Evolutionary conservation across 306 rosid species (phyloP), one percentile per base, ranked within the genome.

Genomic region (Malus sylvestris): DNA sequence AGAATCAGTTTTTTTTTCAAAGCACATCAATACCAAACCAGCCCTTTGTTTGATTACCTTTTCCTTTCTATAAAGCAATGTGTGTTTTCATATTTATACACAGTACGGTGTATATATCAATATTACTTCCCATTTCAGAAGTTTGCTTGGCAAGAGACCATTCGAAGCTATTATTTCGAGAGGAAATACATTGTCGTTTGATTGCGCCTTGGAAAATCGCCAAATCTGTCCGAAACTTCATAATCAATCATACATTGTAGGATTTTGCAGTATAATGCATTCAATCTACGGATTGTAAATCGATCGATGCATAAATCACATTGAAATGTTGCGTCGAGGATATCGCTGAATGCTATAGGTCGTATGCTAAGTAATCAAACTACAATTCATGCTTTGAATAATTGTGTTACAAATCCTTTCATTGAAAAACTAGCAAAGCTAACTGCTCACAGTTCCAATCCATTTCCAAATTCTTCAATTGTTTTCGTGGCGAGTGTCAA

Each of bases 401-500:
- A 72, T 61, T 49, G 58, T 18, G 25, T 72, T 44, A 76, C 57
- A 62, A 12, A 40, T 9, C 74, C 2, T n/a, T 42, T 51, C 14
- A 29, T 10, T 20, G 27, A 27, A 52, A 70, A 75, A 4, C 4
- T 33, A 51, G 7, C 79, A 68, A 63, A 55, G 75, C 68, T 13
- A 82, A 63, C 13, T 19, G 25, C 52, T 51, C 80, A 88, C 83
- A 85, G 75, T 62, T 87, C 82, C 78, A 84, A 67, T 80, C 76
- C 92, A 78, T 78, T 86, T 72, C 99, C 92, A 60, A 90, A 92
- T 77, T 95, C 97, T 87, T 95, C 97, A 61, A 89, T 85, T 25
- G 97, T 89, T 82, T 92, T 88, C 2, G 93, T 88, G 71, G 98
- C 96, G 10, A 95, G 91, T 55, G 85, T 86, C 78, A 91, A 87